Percentiles rank a stretch among this genome's conserved stretches.
phyloP scores from a whole-genome alignment of 768 basidiomycete genomes.

The Pulveroboletus frians region DNA sequence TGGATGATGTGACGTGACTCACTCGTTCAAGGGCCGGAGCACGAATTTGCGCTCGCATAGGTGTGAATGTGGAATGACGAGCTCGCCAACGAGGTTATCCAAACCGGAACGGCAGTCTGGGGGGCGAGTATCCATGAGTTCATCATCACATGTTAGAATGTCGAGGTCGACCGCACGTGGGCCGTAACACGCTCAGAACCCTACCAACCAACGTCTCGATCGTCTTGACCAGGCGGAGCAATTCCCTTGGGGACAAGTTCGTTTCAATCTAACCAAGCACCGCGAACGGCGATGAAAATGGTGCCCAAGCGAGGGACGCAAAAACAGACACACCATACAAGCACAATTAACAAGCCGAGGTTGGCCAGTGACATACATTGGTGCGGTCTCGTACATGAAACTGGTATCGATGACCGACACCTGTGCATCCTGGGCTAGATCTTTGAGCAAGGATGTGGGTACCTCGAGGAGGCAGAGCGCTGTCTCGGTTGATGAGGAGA shows the following conservation, averaged over 20 bases:
- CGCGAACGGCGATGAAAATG: neutral
- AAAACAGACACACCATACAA: slow-evolving; percentile 66
- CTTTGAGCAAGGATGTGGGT: slow-evolving; percentile 31
- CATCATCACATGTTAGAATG: slow-evolving; percentile 55
- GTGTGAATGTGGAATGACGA: slow-evolving; percentile 82
- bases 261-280: slow-evolving; percentile 59
- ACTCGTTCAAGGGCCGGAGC: slow-evolving; percentile 85
- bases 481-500: slow-evolving; percentile 28
- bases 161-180: slow-evolving; percentile 92
- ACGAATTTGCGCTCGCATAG: slow-evolving; percentile 89
- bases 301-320: neutral
- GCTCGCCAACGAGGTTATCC: slow-evolving; percentile 57
- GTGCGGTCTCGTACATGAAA: slow-evolving; percentile 60
- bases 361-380: slow-evolving; percentile 96
- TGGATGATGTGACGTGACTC: slow-evolving; percentile 16
- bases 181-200: slow-evolving; percentile 75
- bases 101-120: slow-evolving; percentile 40
- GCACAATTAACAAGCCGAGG: slow-evolving; percentile 86
- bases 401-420: too few relatives aligned
- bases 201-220: too few relatives aligned
- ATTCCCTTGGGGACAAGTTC: slow-evolving; percentile 48
- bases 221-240: slow-evolving; percentile 64
- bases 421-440: too few relatives aligned
- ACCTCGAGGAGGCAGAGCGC: slow-evolving; percentile 70
- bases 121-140: slow-evolving; percentile 52